phyloP scores from a whole-genome alignment of 768 basidiomycete genomes.

The Gyrodon lividus region DNA sequence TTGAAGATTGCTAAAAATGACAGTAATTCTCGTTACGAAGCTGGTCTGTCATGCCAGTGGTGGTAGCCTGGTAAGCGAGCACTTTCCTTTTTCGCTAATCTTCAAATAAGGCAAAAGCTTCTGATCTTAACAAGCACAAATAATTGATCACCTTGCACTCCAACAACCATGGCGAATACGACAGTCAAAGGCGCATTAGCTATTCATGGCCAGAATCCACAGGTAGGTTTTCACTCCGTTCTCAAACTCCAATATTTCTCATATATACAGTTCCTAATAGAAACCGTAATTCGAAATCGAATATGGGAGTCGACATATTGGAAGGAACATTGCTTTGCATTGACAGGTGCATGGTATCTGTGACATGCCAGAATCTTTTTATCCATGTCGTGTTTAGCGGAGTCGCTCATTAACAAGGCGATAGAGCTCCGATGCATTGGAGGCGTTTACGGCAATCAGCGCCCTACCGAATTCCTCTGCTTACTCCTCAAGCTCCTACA shows the following conservation, averaged over 20 bases:
- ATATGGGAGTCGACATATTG: slow-evolving; percentile 95
- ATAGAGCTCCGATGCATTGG: slow-evolving; percentile 81
- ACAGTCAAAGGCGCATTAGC: slow-evolving; percentile 83
- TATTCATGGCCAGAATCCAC: slow-evolving; percentile 97
- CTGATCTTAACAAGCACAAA: slow-evolving; percentile 25
- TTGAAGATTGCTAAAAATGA: too few relatives aligned
- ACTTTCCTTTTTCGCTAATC: background rate
- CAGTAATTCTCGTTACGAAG: too few relatives aligned
- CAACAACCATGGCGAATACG: slow-evolving; percentile 77
- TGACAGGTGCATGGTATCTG: slow-evolving; percentile 63
- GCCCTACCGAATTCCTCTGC: slow-evolving; percentile 92
- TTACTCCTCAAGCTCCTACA: slow-evolving; percentile 92
- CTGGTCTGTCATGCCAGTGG: too few relatives aligned
- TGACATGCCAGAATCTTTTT: slow-evolving; percentile 1
- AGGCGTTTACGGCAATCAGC: slow-evolving; percentile 93
- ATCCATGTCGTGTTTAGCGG: slow-evolving; percentile 52
- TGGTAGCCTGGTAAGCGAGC: too few relatives aligned
- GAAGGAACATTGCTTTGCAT: slow-evolving; percentile 99
- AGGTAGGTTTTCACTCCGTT: slow-evolving; percentile 50
- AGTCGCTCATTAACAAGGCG: slow-evolving; percentile 90
- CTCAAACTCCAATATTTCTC: slow-evolving; percentile 8
- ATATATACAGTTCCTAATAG: slow-evolving; percentile 75
- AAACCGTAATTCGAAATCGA: slow-evolving; percentile 92
- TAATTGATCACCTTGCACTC: slow-evolving; percentile 5
- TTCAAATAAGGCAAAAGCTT: slow-evolving; percentile 4